These are phyloP conservation scores for Aureobasidium sp. DNA, from an alignment of 2,329 filamentous ascomycete species.

Conservation along the genomic window DNA sequence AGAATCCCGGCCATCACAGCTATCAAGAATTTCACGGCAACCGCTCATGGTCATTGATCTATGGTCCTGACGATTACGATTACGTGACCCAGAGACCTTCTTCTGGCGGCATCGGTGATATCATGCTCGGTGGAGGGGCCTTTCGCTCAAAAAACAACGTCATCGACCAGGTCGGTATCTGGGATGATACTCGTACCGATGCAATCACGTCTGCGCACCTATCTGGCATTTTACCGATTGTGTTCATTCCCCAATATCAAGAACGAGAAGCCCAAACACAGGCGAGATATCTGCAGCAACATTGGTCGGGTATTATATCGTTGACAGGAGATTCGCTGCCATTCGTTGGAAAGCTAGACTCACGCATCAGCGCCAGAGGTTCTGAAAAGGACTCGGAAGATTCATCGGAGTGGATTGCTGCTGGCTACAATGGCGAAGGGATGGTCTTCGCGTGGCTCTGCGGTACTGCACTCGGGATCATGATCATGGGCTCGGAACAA, in stretches of 20 bases:
- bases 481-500: background rate
- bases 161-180: background rate
- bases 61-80: background rate
- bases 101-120: background rate
- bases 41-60: background rate
- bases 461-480: background rate
- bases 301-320: background rate
- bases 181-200: background rate
- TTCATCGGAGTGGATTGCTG: background rate
- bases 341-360: background rate
- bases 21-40: background rate
- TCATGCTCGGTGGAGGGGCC: background rate
- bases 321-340: background rate
- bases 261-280: background rate
- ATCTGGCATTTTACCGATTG: background rate
- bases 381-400: background rate
- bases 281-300: background rate
- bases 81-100: background rate
- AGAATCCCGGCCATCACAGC: background rate
- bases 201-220: background rate
- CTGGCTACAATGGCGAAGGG: slow-evolving; percentile 1
- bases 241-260: background rate
- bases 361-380: background rate
- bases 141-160: background rate
- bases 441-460: slow-evolving; percentile 1